Base-by-base conservation (phyloP, 305 asterid species). In the Ajuga reptans region DNA sequence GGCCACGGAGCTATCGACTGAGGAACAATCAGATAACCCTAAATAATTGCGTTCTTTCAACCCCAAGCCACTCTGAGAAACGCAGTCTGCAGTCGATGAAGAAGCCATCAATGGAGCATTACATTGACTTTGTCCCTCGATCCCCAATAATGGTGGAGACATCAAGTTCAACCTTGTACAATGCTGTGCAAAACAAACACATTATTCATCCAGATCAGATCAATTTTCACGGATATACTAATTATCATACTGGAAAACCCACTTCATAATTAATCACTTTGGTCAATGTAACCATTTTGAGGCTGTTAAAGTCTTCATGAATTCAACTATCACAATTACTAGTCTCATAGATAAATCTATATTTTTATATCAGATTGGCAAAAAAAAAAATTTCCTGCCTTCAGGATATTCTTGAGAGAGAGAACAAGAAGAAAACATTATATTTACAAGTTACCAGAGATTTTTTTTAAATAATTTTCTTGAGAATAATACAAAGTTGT, bases 11-110 rank as follows among this genome's bases (percentile, higher is more conserved):
- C 95, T 82, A 75, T 82, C 93, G 42, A 80, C 90, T 0, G 95
- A 86, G 50, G 96, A 87, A 68, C 83, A 82, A 64, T 84, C 89
- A 16, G 97, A 88, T 64, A 84, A 75, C 16, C 91, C 97, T 39
- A 90, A 74, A 69, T 88, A 90, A 49, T 86, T 88, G 50, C 89
- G 83, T 71, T 90, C 97, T 72, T 76, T 84, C 78, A 86, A 74
- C 9, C 78, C 86, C n/a, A 69, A 56, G 6, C 49, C 77, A 21
- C 49, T 81, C 64, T 62, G 81, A 5, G 86, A 79, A 37, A 79
- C 4, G 60, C 78, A 83, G 64, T 79, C 88, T 1, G 69, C 68
- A 11, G 88, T 72, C 12, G 85, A 69, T 41, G 93, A 78, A 41
- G 87, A 83, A 72, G 77, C 84, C 85, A 85, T 78, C 66, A 77